phyloP scores from a whole-genome alignment of 495 filamentous ascomycete genomes.

The Penicillium canescens region DNA sequence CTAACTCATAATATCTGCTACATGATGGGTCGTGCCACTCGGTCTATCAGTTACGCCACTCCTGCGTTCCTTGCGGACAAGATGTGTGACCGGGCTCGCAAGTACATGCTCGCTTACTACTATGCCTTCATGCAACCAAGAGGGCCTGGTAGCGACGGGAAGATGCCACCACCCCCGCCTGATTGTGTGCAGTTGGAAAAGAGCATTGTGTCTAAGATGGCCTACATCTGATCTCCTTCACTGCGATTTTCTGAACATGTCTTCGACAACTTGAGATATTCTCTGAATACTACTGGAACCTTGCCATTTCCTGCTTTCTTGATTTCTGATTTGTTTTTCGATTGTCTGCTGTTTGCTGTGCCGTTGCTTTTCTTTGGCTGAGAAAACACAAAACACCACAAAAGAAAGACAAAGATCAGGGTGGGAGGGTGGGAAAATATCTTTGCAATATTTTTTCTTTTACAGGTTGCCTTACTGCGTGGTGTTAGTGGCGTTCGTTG shows the following conservation, averaged over 20 bases:
- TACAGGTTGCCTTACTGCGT: neutral
- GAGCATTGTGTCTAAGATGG: neutral
- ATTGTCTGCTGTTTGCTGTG: too few relatives aligned
- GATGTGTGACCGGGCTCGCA: constrained; percentile 66
- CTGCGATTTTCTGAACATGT: neutral
- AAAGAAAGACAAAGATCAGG: too few relatives aligned
- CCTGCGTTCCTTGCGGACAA: constrained; percentile 75
- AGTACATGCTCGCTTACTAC: constrained; percentile 48
- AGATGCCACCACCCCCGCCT: too few relatives aligned
- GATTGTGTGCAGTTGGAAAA: too few relatives aligned
- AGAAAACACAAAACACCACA: constrained; percentile 3
- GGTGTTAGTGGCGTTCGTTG: neutral
- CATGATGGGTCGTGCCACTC: constrained; percentile 73
- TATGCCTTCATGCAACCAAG: neutral
- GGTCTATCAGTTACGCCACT: constrained; percentile 70
- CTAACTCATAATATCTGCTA: constrained; percentile 74
- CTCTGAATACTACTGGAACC: neutral
- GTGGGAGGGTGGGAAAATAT: neutral
- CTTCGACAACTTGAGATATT: neutral
- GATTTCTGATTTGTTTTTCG: too few relatives aligned
- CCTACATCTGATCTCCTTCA: neutral
- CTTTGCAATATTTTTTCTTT: neutral
- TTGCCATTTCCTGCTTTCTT: neutral
- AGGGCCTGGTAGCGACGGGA: neutral
- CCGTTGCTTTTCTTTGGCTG: too few relatives aligned